Evolutionary conservation across 2,329 filamentous ascomycete species (phyloP).

Genomic region (Aspergillus carbonarius): DNA sequence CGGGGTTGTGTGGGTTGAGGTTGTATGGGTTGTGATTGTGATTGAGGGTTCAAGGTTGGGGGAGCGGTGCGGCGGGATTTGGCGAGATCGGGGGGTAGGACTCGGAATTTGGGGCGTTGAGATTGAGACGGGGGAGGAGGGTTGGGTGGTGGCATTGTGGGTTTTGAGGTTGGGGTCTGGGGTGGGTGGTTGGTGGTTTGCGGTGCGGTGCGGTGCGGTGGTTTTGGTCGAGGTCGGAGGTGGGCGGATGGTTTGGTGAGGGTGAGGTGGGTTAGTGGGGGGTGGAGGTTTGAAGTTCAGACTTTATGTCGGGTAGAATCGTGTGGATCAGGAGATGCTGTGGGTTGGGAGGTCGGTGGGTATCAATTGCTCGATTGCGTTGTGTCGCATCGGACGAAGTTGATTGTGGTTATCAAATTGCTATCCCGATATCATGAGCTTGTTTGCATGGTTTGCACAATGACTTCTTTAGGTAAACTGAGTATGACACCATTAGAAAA

Average conservation of each 20-base stretch:
- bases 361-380: not conserved
- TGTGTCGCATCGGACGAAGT: not conserved
- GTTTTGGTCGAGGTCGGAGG: not conserved
- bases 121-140: slow-evolving; percentile 8
- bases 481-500: not conserved
- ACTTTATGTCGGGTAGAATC: not conserved
- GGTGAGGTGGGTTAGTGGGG: not conserved
- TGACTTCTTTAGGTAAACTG: not conserved
- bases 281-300: not conserved
- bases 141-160: slow-evolving; percentile 9
- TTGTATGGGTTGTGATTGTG: slow-evolving; percentile 6
- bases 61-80: slow-evolving; percentile 14
- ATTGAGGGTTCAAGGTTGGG: slow-evolving; percentile 2
- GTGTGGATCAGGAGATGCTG: not conserved
- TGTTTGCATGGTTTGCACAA: slow-evolving; percentile 21
- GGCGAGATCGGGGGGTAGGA: slow-evolving; percentile 21
- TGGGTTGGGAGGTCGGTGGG: not conserved
- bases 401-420: not conserved
- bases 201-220: not conserved
- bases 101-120: slow-evolving; percentile 17
- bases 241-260: not conserved
- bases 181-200: not conserved
- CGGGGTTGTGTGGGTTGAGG: too few relatives aligned
- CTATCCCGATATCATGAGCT: slow-evolving; percentile 6
- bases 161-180: not conserved